Evolutionary conservation across 2,329 filamentous ascomycete genomes (phyloP), one percentile per base, ranked within the genome.

Genomic region (Madurella fahalii): DNA sequence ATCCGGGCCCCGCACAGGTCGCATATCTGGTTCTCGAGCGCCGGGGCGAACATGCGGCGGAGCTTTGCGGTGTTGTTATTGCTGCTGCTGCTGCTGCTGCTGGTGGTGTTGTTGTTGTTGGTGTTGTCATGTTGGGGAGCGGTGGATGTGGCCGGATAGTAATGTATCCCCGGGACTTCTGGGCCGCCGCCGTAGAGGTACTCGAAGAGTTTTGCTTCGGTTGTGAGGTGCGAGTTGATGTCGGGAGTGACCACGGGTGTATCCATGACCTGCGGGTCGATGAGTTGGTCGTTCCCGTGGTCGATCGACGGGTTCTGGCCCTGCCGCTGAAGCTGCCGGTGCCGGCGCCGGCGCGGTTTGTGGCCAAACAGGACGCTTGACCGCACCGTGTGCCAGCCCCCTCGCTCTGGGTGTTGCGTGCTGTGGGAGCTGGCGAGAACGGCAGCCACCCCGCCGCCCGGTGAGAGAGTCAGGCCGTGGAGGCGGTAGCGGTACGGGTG

Each of bases 151-250:
- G 53, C 53, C 4, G 50, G 39, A 13, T 48, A 47, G 32, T 59
- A 61, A 42, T 61, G 56, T 18, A 74, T 69, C 4, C 75, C 77
- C 0, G 73, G 69, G 2, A 81, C 75, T 2, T 72, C 69, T 0
- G 72, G 68, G 0, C 77, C 78, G n/a, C 69, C 69, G 16, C 78
- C 80, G 61, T 84, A 83, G 76, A 83, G 80, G 74, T 77, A 81
- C 57, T 83, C 77, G 75, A 80, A 83, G 43, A 79, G 70, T 39
- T 70, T 69, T 0, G 74, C 81, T 64, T 84, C 81, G 2, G 80
- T 81, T n/a, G 77, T 78, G 17, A 79, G 66, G 2, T 59, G 4
- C 58, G 42, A 7, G 52, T 53, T n/a, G 44, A 39, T 17, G 37
- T 20, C 9, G 9, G 20, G 4, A 17, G 32, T 11, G 40, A 17